A percentile compares a stretch with the other conserved stretches of the same genome.
Conservation (phyloP, 1,284 basidiomycete genomes). For the Inonotus obliquus region DNA sequence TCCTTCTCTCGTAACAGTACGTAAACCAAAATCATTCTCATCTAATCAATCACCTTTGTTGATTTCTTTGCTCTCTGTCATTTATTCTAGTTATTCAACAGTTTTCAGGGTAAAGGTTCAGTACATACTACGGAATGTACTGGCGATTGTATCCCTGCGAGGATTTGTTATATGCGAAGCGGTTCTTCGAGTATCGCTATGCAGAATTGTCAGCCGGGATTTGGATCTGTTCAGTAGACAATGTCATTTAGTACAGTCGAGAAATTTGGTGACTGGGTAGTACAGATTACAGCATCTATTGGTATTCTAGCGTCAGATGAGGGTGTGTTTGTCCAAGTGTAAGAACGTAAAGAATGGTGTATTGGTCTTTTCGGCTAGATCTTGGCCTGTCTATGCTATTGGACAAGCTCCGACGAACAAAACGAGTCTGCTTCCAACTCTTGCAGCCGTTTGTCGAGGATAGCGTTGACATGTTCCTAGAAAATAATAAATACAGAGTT, state of each 20-base stretch:
- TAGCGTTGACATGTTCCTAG: constrained; percentile 11
- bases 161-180: constrained; percentile 77
- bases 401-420: background rate
- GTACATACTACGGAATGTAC: constrained; percentile 51
- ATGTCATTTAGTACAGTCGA: background rate
- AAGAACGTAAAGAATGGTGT: too few relatives aligned
- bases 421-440: background rate
- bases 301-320: too few relatives aligned
- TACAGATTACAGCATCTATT: too few relatives aligned
- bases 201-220: constrained; percentile 57
- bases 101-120: constrained; percentile 68
- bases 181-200: constrained; percentile 56
- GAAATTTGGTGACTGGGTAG: too few relatives aligned
- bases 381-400: too few relatives aligned
- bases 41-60: background rate
- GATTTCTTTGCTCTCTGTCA: background rate
- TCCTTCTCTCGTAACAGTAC: constrained; percentile 51
- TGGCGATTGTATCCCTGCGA: constrained; percentile 56
- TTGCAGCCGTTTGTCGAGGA: constrained; percentile 4
- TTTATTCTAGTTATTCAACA: constrained; percentile 52
- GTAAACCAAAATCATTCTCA: constrained; percentile 21
- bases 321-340: too few relatives aligned
- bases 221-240: constrained; percentile 57
- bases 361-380: too few relatives aligned
- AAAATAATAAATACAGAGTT: background rate